These are phyloP conservation scores for Tuctoria greenei DNA, from an alignment of 176 grass and related monocot genomes.

Conservation along the genomic window DNA sequence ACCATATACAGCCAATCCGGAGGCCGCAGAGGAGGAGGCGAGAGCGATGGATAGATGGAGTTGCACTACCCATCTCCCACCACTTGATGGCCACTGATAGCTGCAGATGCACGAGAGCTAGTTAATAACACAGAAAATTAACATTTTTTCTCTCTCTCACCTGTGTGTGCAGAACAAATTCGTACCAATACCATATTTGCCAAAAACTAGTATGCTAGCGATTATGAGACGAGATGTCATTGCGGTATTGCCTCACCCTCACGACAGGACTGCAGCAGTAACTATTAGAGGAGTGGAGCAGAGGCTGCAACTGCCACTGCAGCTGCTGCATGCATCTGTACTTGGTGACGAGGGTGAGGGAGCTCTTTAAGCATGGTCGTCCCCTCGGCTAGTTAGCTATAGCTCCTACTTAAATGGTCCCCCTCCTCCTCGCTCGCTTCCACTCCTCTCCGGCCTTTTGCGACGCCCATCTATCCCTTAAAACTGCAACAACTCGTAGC, in stretches of 20 bases:
- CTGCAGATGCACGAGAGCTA: slow-evolving; percentile 36
- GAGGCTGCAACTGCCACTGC: slow-evolving; percentile 52
- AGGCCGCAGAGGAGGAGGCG: slow-evolving; percentile 30
- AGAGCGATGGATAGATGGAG: slow-evolving; percentile 38
- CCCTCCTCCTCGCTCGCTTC: not conserved
- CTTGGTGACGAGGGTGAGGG: slow-evolving; percentile 43
- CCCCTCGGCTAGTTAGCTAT: slow-evolving; percentile 2
- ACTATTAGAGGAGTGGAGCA: too few relatives aligned
- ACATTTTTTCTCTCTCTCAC: not conserved
- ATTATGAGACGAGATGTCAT: not conserved
- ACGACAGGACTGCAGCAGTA: too few relatives aligned
- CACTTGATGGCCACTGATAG: slow-evolving; percentile 61
- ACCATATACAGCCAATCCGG: slow-evolving; percentile 35
- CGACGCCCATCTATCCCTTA: slow-evolving; percentile 41
- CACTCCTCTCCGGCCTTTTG: slow-evolving; percentile 6
- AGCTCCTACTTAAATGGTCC: slow-evolving; percentile 35
- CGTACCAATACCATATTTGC: slow-evolving; percentile 29
- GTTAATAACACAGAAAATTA: not conserved
- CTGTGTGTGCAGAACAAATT: slow-evolving; percentile 16
- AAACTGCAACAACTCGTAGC: slow-evolving; percentile 55
- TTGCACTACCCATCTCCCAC: slow-evolving; percentile 40
- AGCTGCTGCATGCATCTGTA: slow-evolving; percentile 46
- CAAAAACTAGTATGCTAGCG: not conserved
- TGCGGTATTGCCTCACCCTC: too few relatives aligned
- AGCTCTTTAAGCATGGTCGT: slow-evolving; percentile 46